Percentiles rank a stretch among this genome's conserved stretches.
These are phyloP conservation scores for Fusarium aywerte DNA, from an alignment of 2,329 filamentous ascomycete genomes.

Conservation along the genomic window DNA sequence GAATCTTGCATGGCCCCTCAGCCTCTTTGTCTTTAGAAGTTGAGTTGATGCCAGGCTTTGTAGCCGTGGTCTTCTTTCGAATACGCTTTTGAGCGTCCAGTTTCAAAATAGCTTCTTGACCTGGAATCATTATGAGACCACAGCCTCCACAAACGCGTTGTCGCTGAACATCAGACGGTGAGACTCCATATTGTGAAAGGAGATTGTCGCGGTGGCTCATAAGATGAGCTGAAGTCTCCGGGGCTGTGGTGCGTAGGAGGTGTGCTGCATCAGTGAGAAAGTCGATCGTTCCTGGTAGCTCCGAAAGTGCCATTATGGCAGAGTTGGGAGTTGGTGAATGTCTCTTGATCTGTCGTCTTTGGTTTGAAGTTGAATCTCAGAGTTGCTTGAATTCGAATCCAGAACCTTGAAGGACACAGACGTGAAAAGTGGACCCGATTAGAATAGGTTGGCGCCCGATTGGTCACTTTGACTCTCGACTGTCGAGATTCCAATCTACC, in stretches of 20 bases:
- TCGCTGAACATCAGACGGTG: constrained; percentile 59
- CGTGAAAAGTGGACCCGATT: constrained; percentile 16
- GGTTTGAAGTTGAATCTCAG: constrained; percentile 7
- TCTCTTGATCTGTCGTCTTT: not conserved
- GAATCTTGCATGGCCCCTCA: constrained; percentile 52
- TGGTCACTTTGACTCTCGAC: not conserved
- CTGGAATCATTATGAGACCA: constrained; percentile 68
- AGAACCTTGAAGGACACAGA: constrained; percentile 30
- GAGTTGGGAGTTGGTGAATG: not conserved
- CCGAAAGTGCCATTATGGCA: constrained; percentile 33
- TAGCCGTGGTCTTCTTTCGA: constrained; percentile 11
- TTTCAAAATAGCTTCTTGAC: constrained; percentile 56
- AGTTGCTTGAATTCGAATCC: not conserved
- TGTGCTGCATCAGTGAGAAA: constrained; percentile 70
- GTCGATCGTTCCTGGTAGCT: constrained; percentile 48
- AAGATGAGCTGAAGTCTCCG: constrained; percentile 68
- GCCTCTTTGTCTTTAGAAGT: not conserved
- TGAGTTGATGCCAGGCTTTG: constrained; percentile 11
- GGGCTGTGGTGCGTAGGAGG: constrained; percentile 62
- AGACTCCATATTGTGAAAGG: constrained; percentile 59
- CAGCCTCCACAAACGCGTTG: constrained; percentile 69
- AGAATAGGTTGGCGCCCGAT: not conserved
- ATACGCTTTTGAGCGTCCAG: constrained; percentile 48
- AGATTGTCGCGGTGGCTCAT: constrained; percentile 65
- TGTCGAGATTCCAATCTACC: not conserved